Evolutionary conservation across 1,284 basidiomycete genomes (phyloP).

Genomic region (Schizophyllum commune): DNA sequence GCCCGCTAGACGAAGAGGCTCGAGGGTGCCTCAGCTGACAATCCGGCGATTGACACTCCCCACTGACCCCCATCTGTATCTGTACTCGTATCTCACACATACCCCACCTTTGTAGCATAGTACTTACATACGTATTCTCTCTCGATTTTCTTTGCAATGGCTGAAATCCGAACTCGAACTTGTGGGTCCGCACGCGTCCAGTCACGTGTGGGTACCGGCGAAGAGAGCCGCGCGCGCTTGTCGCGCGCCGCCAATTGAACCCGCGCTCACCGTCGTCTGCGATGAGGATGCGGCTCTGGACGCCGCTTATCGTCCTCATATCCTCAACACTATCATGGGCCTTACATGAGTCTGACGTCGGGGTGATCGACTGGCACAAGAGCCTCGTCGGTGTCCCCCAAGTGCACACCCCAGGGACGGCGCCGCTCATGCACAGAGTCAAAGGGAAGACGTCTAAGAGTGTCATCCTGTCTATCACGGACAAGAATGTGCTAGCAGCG

Average conservation of each 20-base stretch:
- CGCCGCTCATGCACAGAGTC: constrained; percentile 48
- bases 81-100: too few relatives aligned
- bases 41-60: too few relatives aligned
- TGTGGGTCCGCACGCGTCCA: not conserved
- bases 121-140: too few relatives aligned
- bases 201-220: not conserved
- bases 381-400: constrained; percentile 66
- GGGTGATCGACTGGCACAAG: constrained; percentile 84
- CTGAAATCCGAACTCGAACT: not conserved
- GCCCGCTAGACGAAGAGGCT: too few relatives aligned
- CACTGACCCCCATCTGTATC: too few relatives aligned
- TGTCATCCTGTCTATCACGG: constrained; percentile 63
- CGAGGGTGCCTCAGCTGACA: too few relatives aligned
- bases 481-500: constrained; percentile 74
- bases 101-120: too few relatives aligned
- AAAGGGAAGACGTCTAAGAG: constrained; percentile 30
- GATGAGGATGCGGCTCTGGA: not conserved
- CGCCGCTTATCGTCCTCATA: not conserved
- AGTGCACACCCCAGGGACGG: constrained; percentile 27
- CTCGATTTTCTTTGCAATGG: too few relatives aligned
- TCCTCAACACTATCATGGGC: constrained; percentile 20
- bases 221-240: too few relatives aligned
- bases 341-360: constrained; percentile 68
- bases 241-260: too few relatives aligned
- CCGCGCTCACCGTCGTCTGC: too few relatives aligned